Conservation (phyloP, 768 basidiomycete species). For the Boletus vermiculosoides region DNA sequence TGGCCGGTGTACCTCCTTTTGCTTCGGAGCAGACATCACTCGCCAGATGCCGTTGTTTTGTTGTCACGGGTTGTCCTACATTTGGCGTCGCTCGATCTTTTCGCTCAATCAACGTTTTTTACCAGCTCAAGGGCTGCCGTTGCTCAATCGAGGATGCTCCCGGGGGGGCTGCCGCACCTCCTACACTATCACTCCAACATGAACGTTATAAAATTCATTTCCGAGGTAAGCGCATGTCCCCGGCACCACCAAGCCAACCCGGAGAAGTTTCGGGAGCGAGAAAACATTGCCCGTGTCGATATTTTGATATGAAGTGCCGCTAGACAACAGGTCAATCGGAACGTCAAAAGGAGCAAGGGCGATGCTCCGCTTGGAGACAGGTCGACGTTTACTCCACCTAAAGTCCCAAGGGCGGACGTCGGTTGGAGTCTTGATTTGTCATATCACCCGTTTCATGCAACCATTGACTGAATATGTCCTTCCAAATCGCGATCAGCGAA, state of each 20-base stretch:
- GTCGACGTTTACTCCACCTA: neutral
- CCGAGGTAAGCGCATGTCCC: neutral
- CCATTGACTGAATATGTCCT: slow-evolving; percentile 5
- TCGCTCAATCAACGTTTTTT: neutral
- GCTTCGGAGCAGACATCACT: neutral
- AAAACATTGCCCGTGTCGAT: neutral
- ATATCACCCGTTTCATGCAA: neutral
- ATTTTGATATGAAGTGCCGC: neutral
- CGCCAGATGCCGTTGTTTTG: neutral
- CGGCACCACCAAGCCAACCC: neutral
- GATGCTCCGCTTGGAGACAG: neutral
- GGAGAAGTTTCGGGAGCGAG: slow-evolving; percentile 6
- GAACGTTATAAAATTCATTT: neutral
- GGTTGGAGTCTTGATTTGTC: neutral
- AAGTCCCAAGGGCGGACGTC: neutral
- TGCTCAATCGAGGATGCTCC: slow-evolving; percentile 2
- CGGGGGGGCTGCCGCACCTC: neutral
- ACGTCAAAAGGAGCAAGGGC: neutral
- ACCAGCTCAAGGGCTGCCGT: neutral
- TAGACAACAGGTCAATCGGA: neutral
- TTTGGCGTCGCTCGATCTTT: neutral
- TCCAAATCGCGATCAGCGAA: neutral
- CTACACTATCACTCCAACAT: neutral
- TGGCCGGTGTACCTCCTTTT: neutral
- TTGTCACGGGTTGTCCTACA: neutral